phyloP scores from a whole-genome alignment of 106 monocot genomes.

The Dendrobium nobile region DNA sequence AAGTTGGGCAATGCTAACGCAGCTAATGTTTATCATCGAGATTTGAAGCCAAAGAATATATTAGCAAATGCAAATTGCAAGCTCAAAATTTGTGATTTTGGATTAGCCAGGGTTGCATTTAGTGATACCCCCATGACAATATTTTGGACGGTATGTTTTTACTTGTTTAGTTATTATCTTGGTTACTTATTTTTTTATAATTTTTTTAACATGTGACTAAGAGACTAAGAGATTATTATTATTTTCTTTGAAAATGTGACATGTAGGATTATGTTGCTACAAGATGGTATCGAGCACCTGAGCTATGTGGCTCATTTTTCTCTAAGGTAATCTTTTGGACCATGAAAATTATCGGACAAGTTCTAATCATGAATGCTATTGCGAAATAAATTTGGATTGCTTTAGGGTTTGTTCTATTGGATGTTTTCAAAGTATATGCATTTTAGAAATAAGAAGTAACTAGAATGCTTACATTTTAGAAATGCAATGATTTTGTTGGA shows the following conservation, averaged over 20 bases:
- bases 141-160: conserved; percentile 57
- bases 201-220: background rate
- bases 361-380: background rate
- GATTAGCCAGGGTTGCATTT: conserved; percentile 62
- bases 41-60: conserved; percentile 73
- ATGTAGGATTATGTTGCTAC: conserved; percentile 95
- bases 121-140: conserved; percentile 52
- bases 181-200: background rate
- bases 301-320: conserved; percentile 91
- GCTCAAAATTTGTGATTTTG: conserved; percentile 71
- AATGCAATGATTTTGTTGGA: no score
- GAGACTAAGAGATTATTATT: background rate
- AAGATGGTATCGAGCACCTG: conserved; percentile 95
- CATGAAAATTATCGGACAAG: no score
- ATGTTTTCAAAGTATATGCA: no score
- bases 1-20: conserved; percentile 11
- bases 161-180: background rate
- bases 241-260: background rate
- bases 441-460: no score
- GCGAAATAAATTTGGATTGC: background rate
- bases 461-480: no score
- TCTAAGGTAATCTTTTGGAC: conserved; percentile 52
- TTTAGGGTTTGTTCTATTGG: no score
- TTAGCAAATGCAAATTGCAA: conserved; percentile 69
- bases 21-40: conserved; percentile 74